A percentile compares a stretch with the other conserved stretches of the same genome.
phyloP scores from a whole-genome alignment of 768 basidiomycete species.

The Gautieria morchelliformis region DNA sequence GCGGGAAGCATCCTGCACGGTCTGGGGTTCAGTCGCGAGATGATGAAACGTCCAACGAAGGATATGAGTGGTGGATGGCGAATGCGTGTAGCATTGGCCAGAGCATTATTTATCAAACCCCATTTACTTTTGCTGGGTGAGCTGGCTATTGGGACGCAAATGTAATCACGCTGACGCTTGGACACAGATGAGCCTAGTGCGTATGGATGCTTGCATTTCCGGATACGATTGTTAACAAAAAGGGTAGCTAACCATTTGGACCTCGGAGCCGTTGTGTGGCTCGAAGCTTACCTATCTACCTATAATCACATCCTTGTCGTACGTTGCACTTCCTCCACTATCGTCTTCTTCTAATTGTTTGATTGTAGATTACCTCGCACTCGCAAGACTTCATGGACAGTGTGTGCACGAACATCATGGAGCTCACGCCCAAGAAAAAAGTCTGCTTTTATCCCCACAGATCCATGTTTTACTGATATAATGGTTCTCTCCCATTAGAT shows the following conservation, averaged over 20 bases:
- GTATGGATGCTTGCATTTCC: background rate
- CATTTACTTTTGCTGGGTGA: conserved; percentile 93
- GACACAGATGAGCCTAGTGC: conserved; percentile 15
- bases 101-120: conserved; percentile 93
- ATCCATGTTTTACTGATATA: background rate
- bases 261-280: conserved; percentile 96
- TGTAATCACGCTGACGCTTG: background rate
- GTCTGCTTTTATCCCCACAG: conserved; percentile 2
- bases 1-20: conserved; percentile 95
- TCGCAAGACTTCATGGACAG: conserved; percentile 99
- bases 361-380: conserved; percentile 70
- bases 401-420: conserved; percentile 97
- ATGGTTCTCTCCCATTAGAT: conserved; percentile 26
- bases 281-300: conserved; percentile 94
- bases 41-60: conserved; percentile 96
- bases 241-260: conserved; percentile 82
- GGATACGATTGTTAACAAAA: background rate
- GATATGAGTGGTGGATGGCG: conserved; percentile 99
- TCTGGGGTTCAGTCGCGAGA: conserved; percentile 79
- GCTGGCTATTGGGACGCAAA: background rate
- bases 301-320: conserved; percentile 96
- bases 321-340: conserved; percentile 7
- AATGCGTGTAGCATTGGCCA: conserved; percentile 95
- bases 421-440: conserved; percentile 86
- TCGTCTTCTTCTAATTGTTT: background rate